Conservation (phyloP, 129 eudicot genomes). For the Gnaphalium uliginosum region DNA sequence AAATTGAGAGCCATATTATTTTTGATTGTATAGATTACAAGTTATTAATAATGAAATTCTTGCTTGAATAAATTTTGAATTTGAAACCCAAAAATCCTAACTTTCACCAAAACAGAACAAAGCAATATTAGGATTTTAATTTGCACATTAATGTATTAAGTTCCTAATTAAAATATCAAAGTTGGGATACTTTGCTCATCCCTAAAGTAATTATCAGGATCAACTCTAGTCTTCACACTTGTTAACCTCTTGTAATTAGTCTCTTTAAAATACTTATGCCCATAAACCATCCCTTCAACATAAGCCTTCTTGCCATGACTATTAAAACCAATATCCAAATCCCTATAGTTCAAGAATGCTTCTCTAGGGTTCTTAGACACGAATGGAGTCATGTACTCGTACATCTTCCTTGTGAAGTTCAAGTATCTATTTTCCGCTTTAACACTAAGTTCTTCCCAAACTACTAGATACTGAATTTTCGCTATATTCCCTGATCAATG, state of each 20-base stretch:
- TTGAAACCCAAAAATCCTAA: too few species aligned
- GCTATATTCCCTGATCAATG: constrained; percentile 44
- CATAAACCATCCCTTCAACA: constrained; percentile 43
- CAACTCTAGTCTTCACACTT: constrained; percentile 39
- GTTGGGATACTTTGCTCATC: constrained; percentile 54
- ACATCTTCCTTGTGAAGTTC: constrained; percentile 35
- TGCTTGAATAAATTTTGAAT: too few species aligned
- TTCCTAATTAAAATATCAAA: constrained; percentile 14
- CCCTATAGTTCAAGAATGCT: constrained; percentile 56
- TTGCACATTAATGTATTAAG: not conserved
- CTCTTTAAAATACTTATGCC: constrained; percentile 41
- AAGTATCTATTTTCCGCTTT: constrained; percentile 22
- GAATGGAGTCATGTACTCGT: constrained; percentile 48
- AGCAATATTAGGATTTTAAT: not conserved
- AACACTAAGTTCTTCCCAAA: constrained; percentile 39
- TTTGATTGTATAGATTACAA: too few species aligned
- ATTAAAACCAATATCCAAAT: constrained; percentile 49
- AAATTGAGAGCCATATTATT: too few species aligned
- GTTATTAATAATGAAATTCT: too few species aligned
- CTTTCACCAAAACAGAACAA: too few species aligned
- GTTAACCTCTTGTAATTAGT: constrained; percentile 43
- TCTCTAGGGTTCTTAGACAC: constrained; percentile 48
- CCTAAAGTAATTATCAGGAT: constrained; percentile 50
- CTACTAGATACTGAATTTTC: constrained; percentile 37
- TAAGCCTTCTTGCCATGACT: constrained; percentile 32